Evolutionary conservation across 1,284 basidiomycete genomes (phyloP).

Genomic region (Gymnopus androsaceus): DNA sequence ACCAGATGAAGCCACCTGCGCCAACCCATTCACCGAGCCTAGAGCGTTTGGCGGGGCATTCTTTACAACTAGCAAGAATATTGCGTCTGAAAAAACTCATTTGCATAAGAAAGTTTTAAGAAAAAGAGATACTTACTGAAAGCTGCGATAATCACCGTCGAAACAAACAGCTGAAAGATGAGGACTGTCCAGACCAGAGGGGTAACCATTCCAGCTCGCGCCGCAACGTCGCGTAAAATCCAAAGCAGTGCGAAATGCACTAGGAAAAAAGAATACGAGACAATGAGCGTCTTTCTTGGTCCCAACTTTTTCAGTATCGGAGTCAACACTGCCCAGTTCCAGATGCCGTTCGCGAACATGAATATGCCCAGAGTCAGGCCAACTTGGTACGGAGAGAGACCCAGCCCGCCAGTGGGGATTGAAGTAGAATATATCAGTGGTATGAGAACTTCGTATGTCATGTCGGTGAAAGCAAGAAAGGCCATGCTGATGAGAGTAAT

Average conservation of each 20-base stretch:
- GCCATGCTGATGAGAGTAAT: slow-evolving; percentile 23
- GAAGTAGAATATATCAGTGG: slow-evolving; percentile 31
- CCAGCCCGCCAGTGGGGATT: slow-evolving; percentile 26
- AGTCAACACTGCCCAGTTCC: slow-evolving; percentile 14
- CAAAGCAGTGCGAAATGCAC: slow-evolving; percentile 10
- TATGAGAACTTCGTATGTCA: slow-evolving; percentile 27
- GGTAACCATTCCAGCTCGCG: not conserved
- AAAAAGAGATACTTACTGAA: slow-evolving; percentile 18
- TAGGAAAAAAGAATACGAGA: slow-evolving; percentile 3
- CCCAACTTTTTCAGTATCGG: slow-evolving; percentile 13
- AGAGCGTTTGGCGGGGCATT: slow-evolving; percentile 19
- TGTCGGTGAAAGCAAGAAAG: slow-evolving; percentile 33
- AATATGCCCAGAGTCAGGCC: slow-evolving; percentile 26
- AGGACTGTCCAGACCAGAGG: slow-evolving; percentile 12
- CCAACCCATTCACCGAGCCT: slow-evolving; percentile 23
- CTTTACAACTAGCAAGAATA: slow-evolving; percentile 8
- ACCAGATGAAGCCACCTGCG: slow-evolving; percentile 23
- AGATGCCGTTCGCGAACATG: slow-evolving; percentile 32
- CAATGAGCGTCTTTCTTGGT: slow-evolving; percentile 12
- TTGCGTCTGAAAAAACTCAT: slow-evolving; percentile 3
- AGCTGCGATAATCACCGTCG: slow-evolving; percentile 4
- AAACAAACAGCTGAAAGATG: slow-evolving; percentile 11
- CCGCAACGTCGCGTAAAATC: slow-evolving; percentile 10
- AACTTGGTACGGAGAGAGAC: slow-evolving; percentile 25
- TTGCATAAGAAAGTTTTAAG: not conserved